phyloP scores from a whole-genome alignment of 441 rosid genomes.

The Rhodomyrtus psidioides region DNA sequence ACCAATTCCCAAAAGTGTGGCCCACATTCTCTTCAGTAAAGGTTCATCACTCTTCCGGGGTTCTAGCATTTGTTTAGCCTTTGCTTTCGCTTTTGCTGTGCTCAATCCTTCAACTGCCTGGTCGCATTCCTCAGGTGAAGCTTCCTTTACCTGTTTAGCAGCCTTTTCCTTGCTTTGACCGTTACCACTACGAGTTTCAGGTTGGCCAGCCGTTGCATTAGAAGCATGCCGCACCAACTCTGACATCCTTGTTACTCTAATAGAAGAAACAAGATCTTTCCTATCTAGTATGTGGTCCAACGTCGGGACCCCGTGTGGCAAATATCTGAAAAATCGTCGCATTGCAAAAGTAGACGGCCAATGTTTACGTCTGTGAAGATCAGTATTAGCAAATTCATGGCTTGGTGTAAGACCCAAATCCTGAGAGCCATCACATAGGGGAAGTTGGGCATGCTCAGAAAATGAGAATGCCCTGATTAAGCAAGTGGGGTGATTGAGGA shows the following conservation, averaged over 20 bases:
- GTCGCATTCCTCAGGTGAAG: conserved; percentile 95
- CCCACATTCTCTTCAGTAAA: conserved; percentile 49
- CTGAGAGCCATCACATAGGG: conserved; percentile 7
- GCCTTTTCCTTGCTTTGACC: conserved; percentile 36
- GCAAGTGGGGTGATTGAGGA: conserved; percentile 24
- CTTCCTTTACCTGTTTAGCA: conserved; percentile 61
- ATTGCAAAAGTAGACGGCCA: not conserved
- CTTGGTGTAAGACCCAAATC: conserved; percentile 9
- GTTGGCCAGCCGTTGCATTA: conserved; percentile 51
- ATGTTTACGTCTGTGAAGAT: conserved; percentile 2
- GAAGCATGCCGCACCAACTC: conserved; percentile 35
- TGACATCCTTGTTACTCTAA: conserved; percentile 25
- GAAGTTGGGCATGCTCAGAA: conserved; percentile 21
- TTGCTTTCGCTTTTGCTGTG: conserved; percentile 86
- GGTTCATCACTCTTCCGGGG: conserved; percentile 43
- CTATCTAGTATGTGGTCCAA: conserved; percentile 27
- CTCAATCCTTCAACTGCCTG: conserved; percentile 90
- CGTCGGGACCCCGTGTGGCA: conserved; percentile 18
- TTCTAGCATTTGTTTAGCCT: conserved; percentile 72
- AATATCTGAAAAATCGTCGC: conserved; percentile 7
- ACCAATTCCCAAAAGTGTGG: conserved; percentile 71
- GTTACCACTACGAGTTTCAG: conserved; percentile 16
- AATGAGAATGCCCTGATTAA: conserved; percentile 30
- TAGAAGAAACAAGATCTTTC: conserved; percentile 19
- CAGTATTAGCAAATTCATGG: conserved; percentile 9